phyloP scores from a whole-genome alignment of 345 rosid genomes.

The Chamaenerion angustifolium region DNA sequence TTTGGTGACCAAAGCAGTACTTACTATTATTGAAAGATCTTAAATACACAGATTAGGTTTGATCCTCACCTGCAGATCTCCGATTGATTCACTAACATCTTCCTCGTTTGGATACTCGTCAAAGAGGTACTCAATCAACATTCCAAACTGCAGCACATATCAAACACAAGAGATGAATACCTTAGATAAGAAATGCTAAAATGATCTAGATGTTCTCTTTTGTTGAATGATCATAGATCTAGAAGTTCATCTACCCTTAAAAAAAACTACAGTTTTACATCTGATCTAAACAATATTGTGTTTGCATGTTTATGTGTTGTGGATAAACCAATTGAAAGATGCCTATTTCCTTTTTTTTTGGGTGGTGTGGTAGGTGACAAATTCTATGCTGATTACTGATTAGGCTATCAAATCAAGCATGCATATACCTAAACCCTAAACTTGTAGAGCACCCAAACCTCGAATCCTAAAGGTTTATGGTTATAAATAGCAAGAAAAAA shows the following conservation, averaged over 20 bases:
- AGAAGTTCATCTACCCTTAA: no score
- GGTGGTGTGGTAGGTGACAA: not conserved
- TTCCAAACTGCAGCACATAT: constrained; percentile 66
- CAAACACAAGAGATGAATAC: not conserved
- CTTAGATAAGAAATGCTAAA: not conserved
- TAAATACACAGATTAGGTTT: not conserved
- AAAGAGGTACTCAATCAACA: constrained; percentile 87
- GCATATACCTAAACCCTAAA: no score
- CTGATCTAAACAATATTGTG: no score
- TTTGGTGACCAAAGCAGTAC: no score
- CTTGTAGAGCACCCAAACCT: no score
- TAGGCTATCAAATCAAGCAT: no score
- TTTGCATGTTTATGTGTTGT: no score
- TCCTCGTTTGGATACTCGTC: constrained; percentile 62
- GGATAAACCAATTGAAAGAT: not conserved
- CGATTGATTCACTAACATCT: constrained; percentile 59
- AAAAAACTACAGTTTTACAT: no score
- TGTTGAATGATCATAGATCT: no score
- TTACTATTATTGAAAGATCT: not conserved
- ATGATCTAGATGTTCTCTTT: not conserved
- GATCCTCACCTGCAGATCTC: constrained; percentile 78
- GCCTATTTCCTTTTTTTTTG: not conserved
- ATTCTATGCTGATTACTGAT: not conserved
- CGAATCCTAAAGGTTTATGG: no score
- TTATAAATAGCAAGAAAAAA: not conserved